These are phyloP conservation scores for Eucalyptus tenuipes DNA, from an alignment of 345 rosid species.

Conservation along the genomic window DNA sequence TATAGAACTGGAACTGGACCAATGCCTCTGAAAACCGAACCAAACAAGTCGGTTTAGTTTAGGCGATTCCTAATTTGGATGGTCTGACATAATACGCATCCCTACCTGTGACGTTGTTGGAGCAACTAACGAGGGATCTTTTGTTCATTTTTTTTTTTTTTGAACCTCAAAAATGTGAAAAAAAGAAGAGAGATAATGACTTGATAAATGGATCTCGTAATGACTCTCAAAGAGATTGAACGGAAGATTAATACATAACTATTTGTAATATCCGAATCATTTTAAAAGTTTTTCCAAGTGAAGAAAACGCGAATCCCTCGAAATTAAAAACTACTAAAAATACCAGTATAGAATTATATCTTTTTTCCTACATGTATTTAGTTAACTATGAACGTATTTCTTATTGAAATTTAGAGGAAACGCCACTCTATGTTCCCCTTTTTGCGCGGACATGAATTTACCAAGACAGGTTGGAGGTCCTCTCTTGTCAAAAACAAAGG, in stretches of 20 bases:
- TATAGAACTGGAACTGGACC: accelerated
- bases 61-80: too few species aligned
- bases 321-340: not conserved
- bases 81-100: accelerated
- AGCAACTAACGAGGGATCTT: not conserved
- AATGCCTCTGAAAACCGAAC: accelerated
- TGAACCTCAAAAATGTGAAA: not conserved
- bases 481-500: not conserved
- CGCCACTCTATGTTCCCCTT: not conserved
- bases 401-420: too few species aligned
- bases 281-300: not conserved
- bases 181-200: too few species aligned
- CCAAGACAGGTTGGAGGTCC: not conserved
- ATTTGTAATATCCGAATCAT: not conserved
- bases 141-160: not conserved
- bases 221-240: too few species aligned
- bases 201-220: accelerated
- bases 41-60: accelerated
- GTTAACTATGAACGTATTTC: not conserved
- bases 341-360: not conserved
- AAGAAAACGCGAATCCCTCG: not conserved
- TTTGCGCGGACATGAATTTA: not conserved
- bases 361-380: not conserved
- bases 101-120: not conserved
- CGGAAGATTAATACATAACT: not conserved